Evolutionary conservation across 352 stramenopile species (phyloP).

Genomic region (Globisporangium polare): DNA sequence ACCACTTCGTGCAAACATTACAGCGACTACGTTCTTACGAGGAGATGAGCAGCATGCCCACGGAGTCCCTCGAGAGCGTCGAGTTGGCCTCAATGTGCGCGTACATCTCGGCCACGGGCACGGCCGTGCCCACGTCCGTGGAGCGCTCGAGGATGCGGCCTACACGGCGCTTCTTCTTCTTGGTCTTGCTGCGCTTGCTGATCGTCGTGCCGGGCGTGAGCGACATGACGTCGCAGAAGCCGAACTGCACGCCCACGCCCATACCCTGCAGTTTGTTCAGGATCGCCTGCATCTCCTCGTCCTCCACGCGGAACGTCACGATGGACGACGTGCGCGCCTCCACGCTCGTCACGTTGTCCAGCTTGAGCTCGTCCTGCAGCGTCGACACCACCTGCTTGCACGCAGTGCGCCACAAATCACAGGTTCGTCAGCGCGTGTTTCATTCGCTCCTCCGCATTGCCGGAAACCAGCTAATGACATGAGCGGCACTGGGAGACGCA

Average conservation of each 20-base stretch:
- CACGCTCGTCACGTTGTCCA: slow-evolving; percentile 82
- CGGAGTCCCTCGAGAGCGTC: slow-evolving; percentile 74
- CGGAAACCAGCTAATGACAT: no score
- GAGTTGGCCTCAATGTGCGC: slow-evolving; percentile 81
- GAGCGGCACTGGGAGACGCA: no score
- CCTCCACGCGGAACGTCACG: slow-evolving; percentile 82
- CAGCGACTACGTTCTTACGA: slow-evolving; percentile 38
- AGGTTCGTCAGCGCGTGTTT: not conserved
- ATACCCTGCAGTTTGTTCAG: slow-evolving; percentile 79
- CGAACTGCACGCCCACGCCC: slow-evolving; percentile 81
- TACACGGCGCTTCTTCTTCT: slow-evolving; percentile 59
- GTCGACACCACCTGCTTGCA: slow-evolving; percentile 67
- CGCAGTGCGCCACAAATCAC: not conserved
- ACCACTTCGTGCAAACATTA: no score
- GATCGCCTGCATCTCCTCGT: slow-evolving; percentile 81
- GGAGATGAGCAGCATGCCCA: slow-evolving; percentile 84
- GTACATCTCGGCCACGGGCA: slow-evolving; percentile 87
- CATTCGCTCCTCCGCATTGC: no score
- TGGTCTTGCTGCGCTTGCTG: slow-evolving; percentile 35
- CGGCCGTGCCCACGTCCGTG: slow-evolving; percentile 74
- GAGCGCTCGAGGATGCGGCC: slow-evolving; percentile 71
- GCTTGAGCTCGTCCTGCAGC: slow-evolving; percentile 79
- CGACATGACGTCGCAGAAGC: slow-evolving; percentile 88
- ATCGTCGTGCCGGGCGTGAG: slow-evolving; percentile 81
- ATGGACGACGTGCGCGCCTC: slow-evolving; percentile 84